Evolutionary conservation across 257 asterid genomes (phyloP).

Genomic region (Capsicum baccatum): DNA sequence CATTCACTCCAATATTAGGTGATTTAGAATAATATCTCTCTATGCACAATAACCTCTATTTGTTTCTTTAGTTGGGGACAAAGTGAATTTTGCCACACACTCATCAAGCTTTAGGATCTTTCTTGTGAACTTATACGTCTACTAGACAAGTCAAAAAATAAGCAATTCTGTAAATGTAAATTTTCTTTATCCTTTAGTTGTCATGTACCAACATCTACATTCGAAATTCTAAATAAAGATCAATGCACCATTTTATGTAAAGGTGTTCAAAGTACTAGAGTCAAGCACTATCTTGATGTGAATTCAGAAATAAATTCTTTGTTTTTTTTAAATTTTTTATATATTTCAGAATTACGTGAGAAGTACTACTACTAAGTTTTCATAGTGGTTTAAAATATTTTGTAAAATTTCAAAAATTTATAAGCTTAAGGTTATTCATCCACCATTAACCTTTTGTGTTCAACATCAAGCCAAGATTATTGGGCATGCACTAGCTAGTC

Average conservation of each 20-base stretch:
- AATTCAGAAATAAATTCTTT: not conserved
- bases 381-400: not conserved
- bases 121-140: conserved; percentile 6
- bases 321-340: not conserved
- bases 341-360: not conserved
- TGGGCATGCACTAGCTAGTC: not conserved
- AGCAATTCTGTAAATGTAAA: not conserved
- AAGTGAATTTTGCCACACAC: not conserved
- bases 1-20: conserved; percentile 3
- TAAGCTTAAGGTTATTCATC: not conserved
- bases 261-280: too few species aligned
- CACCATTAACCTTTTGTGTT: not conserved
- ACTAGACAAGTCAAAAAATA: not conserved
- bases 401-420: too few species aligned
- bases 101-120: not conserved
- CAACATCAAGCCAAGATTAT: not conserved
- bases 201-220: not conserved
- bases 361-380: not conserved
- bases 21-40: not conserved
- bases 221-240: too few species aligned
- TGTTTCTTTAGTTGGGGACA: conserved; percentile 15
- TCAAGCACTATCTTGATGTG: too few species aligned
- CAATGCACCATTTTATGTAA: too few species aligned
- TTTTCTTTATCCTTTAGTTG: not conserved
- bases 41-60: conserved; percentile 22